These are phyloP conservation scores for Mallotus nudiflorus DNA, from an alignment of 345 rosid genomes.

Conservation along the genomic window DNA sequence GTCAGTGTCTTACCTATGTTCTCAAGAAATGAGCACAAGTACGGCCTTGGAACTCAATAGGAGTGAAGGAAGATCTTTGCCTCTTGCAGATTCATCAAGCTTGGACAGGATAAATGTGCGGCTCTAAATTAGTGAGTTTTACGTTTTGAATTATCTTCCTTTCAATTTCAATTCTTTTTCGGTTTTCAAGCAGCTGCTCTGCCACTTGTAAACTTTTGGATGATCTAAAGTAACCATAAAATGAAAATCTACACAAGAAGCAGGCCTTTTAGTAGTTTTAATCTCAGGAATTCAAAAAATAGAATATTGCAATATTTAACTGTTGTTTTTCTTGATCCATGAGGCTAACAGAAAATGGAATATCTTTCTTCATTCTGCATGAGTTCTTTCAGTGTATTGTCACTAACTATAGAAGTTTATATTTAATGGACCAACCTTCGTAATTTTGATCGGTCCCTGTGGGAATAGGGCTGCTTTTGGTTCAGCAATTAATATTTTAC, in stretches of 20 bases:
- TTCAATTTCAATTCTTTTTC: neutral
- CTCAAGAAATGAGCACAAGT: conserved; percentile 32
- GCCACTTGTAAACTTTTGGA: neutral
- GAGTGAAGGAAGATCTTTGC: conserved; percentile 19
- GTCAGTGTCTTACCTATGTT: conserved; percentile 70
- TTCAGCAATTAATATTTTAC: no score
- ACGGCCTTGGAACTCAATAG: conserved; percentile 16
- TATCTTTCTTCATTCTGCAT: no score
- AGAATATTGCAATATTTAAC: neutral
- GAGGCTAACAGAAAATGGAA: neutral
- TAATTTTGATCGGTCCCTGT: no score
- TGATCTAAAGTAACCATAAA: neutral
- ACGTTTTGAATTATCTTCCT: neutral
- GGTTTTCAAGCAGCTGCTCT: neutral
- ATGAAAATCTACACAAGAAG: neutral
- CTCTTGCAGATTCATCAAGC: conserved; percentile 23
- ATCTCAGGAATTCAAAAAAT: neutral
- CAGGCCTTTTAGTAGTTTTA: neutral
- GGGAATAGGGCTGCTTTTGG: no score
- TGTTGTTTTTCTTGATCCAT: neutral
- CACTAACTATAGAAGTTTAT: no score
- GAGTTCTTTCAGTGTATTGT: no score
- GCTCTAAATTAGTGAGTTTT: conserved; percentile 34
- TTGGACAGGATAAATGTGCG: conserved; percentile 37
- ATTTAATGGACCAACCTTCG: no score